These are phyloP conservation scores for Kalmanozyma brasiliensis DNA, from an alignment of 1,284 basidiomycete genomes.

Conservation along the genomic window DNA sequence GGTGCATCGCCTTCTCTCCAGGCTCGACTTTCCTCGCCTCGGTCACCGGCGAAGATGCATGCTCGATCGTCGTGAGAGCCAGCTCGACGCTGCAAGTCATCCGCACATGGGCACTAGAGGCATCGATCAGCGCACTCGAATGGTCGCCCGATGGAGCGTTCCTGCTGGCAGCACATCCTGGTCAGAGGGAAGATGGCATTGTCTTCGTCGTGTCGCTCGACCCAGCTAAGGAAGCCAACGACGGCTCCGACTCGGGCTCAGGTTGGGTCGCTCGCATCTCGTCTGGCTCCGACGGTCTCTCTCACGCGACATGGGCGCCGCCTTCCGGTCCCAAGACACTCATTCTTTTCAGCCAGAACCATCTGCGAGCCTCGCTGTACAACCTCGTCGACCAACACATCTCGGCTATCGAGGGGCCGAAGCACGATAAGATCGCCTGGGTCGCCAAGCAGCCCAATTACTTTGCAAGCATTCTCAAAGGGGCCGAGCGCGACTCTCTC, in stretches of 20 bases:
- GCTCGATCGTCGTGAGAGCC: slow-evolving; percentile 49
- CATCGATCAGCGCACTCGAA: slow-evolving; percentile 38
- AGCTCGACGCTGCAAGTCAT: slow-evolving; percentile 60
- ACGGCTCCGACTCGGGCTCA: slow-evolving; percentile 53
- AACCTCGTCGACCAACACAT: slow-evolving; percentile 49
- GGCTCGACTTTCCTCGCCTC: slow-evolving; percentile 63
- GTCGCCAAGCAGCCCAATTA: slow-evolving; percentile 30
- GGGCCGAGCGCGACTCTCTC: slow-evolving; percentile 33
- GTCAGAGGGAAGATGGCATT: slow-evolving; percentile 38
- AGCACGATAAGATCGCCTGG: slow-evolving; percentile 41
- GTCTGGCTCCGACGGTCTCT: slow-evolving; percentile 53
- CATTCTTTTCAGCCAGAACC: slow-evolving; percentile 50
- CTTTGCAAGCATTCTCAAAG: slow-evolving; percentile 44
- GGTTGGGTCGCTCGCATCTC: slow-evolving; percentile 60
- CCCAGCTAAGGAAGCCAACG: slow-evolving; percentile 56
- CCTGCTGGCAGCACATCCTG: slow-evolving; percentile 39
- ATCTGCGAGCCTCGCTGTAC: slow-evolving; percentile 41
- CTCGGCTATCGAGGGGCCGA: slow-evolving; percentile 48
- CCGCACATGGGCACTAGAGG: slow-evolving; percentile 55
- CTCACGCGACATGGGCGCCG: slow-evolving; percentile 52
- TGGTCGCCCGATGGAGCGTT: slow-evolving; percentile 61
- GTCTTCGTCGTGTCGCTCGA: slow-evolving; percentile 59
- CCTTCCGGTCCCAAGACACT: slow-evolving; percentile 43
- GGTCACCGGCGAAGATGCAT: slow-evolving; percentile 34
- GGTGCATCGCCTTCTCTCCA: slow-evolving; percentile 59